phyloP scores from a whole-genome alignment of 768 basidiomycete genomes.

The Tulasnella sp. region DNA sequence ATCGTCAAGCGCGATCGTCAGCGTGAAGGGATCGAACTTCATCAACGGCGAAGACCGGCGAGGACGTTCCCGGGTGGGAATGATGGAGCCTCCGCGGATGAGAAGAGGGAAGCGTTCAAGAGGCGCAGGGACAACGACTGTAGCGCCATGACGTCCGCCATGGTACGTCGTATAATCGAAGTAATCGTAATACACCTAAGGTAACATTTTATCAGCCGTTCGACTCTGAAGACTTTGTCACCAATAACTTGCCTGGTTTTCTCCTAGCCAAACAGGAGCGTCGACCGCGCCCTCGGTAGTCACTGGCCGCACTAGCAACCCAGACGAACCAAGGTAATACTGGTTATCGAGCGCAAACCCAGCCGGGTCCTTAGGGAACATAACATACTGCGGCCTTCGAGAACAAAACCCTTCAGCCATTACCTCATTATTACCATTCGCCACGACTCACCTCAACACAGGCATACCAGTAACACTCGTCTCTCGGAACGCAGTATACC shows the following conservation, averaged over 20 bases:
- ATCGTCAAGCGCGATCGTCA: slow-evolving; percentile 67
- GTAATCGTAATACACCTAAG: slow-evolving; percentile 88
- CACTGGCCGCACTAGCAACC: slow-evolving; percentile 84
- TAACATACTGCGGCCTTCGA: slow-evolving; percentile 81
- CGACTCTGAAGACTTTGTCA: neutral
- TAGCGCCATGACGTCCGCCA: slow-evolving; percentile 49
- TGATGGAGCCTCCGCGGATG: slow-evolving; percentile 80
- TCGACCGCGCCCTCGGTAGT: slow-evolving; percentile 58
- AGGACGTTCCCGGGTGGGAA: slow-evolving; percentile 77
- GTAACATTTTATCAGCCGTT: neutral
- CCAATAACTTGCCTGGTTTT: slow-evolving; percentile 50
- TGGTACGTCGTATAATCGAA: slow-evolving; percentile 58
- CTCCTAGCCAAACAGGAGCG: slow-evolving; percentile 69
- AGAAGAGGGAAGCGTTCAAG: slow-evolving; percentile 73
- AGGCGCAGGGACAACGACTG: slow-evolving; percentile 65
- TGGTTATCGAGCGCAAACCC: slow-evolving; percentile 92
- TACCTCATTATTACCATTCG: neutral
- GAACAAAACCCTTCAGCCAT: neutral
- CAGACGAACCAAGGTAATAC: slow-evolving; percentile 79
- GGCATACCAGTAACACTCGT: slow-evolving; percentile 71
- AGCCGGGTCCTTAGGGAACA: slow-evolving; percentile 76
- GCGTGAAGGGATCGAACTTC: slow-evolving; percentile 86
- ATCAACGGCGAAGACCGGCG: slow-evolving; percentile 76
- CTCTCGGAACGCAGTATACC: slow-evolving; percentile 97
- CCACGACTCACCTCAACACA: slow-evolving; percentile 53